Conservation (phyloP, 495 filamentous ascomycete species). For the Clavariopsis aquatica region DNA sequence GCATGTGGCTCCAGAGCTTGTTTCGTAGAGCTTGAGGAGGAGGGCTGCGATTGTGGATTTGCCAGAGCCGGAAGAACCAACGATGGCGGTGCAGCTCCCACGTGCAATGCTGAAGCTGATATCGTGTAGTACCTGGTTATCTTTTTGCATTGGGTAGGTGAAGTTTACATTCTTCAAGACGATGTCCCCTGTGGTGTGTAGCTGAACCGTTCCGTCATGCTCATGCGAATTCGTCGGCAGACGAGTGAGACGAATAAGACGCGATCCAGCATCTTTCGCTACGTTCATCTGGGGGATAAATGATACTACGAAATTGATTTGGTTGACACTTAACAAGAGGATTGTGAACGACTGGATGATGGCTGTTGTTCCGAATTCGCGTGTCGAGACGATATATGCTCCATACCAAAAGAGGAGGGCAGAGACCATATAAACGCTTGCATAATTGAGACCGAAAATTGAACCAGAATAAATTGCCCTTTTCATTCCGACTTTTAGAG, state of each 20-base stretch:
- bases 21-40: constrained; percentile 65
- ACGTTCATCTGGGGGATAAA: constrained; percentile 80
- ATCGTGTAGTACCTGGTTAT: constrained; percentile 55
- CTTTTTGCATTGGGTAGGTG: constrained; percentile 63
- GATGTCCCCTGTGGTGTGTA: constrained; percentile 61
- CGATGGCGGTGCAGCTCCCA: constrained; percentile 70
- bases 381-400: constrained; percentile 57
- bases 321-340: constrained; percentile 77
- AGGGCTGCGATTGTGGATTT: constrained; percentile 85
- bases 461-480: constrained; percentile 65
- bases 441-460: constrained; percentile 75
- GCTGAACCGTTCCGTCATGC: constrained; percentile 49
- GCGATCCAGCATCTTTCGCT: constrained; percentile 68
- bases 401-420: constrained; percentile 86
- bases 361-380: constrained; percentile 52
- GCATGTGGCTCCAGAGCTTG: constrained; percentile 36
- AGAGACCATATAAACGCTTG: constrained; percentile 68
- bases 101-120: constrained; percentile 61
- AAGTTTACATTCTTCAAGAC: constrained; percentile 62
- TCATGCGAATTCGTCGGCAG: constrained; percentile 68
- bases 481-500: constrained; percentile 58
- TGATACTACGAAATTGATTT: constrained; percentile 64
- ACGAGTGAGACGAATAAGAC: constrained; percentile 70
- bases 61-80: constrained; percentile 80
- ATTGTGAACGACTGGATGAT: constrained; percentile 78